These are phyloP conservation scores for Tuber borchii DNA, from an alignment of 495 filamentous ascomycete genomes.

Conservation along the genomic window DNA sequence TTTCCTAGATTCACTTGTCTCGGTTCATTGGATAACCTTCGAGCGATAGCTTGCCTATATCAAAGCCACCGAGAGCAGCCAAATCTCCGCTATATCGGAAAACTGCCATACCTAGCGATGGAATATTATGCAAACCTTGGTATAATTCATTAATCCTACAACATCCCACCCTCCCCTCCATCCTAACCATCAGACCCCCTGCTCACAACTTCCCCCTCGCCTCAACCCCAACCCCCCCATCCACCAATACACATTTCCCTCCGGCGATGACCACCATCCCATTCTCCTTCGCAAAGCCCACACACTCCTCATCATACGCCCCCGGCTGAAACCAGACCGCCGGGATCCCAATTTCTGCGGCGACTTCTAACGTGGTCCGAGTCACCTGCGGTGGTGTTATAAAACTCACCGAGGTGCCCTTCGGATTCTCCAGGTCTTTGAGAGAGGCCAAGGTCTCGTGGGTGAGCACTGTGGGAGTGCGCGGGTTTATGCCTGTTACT, in stretches of 20 bases:
- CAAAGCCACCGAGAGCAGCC: not conserved
- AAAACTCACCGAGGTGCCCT: conserved; percentile 69
- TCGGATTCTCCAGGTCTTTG: conserved; percentile 55
- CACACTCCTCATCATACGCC: conserved; percentile 66
- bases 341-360: conserved; percentile 67
- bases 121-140: not conserved
- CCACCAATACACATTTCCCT: conserved; percentile 85
- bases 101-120: not conserved
- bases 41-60: not conserved
- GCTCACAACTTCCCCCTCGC: conserved; percentile 50
- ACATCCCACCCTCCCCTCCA: not conserved
- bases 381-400: conserved; percentile 82
- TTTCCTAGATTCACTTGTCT: not conserved
- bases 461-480: conserved; percentile 53
- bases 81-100: not conserved
- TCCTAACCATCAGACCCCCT: conserved; percentile 2
- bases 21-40: not conserved
- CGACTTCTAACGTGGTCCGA: conserved; percentile 63
- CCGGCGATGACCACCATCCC: conserved; percentile 55
- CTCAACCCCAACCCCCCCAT: conserved; percentile 67
- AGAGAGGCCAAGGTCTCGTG: conserved; percentile 63
- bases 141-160: not conserved
- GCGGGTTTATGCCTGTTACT: conserved; percentile 77
- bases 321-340: conserved; percentile 92
- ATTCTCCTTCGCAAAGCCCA: conserved; percentile 58